Evolutionary conservation across 2,329 filamentous ascomycete genomes (phyloP), one percentile per base, ranked within the genome.

Genomic region (Hypoxylon sp.): DNA sequence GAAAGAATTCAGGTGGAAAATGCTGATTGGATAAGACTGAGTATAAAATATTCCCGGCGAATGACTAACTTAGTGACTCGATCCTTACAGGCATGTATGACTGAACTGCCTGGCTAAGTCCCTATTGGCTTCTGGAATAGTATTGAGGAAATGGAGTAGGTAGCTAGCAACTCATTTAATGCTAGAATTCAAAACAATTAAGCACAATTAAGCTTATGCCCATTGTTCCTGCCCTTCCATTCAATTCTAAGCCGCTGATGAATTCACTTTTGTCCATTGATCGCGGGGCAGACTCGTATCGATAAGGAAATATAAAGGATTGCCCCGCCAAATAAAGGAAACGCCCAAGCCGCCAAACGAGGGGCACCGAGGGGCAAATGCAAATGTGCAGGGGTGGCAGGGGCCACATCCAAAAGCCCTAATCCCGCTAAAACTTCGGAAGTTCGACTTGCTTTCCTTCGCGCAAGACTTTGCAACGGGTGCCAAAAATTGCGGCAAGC

Each of bases 371-470:
- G 27, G 54, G 33, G 20, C 13, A 53, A 53, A n/a, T n/a, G 11
- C 8, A 30, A 2, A 17, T 42, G 22, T 50, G 62, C 59, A 70
- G 31, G 63, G 68, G 57, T 69, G 55, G 62, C 59, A 70, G 31
- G 63, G 68, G 57, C 70, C 57, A 68, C 49, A 62, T 54, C 54
- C 20, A 33, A 61, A 78, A 70, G 61, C 77, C 77, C 77, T 78
- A 78, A 77, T 73, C 72, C n/a, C 76, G 77, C 69, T 72, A 74
- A 78, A 78, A 77, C 74, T 67, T 74, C 75, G 76, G 77, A 61
- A 71, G 72, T 75, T 69, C 20, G 37, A 51, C 59, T 63, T 59
- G 8, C 54, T 42, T 48, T 31, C 51, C 33, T 70, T 69, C 58
- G 46, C 58, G 46, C 54, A 35, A 31, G 50, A 48, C 33, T 59